Base-by-base conservation (phyloP, 2,329 filamentous ascomycete genomes). In the Canariomyces notabilis region DNA sequence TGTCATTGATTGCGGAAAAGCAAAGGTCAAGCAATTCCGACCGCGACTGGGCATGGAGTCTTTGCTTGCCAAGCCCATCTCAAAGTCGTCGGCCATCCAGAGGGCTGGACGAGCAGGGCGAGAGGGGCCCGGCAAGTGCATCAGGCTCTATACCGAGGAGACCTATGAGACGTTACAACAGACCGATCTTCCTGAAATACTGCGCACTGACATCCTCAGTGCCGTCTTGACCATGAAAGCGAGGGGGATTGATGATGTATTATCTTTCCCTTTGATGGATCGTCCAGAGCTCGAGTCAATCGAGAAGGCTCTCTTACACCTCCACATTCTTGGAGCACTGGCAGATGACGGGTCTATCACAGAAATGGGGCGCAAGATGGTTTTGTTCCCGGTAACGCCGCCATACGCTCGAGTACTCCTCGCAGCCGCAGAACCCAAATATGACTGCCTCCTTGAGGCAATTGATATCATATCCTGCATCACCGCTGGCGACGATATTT, bases 161-260 rank as follows among this genome's bases (percentile, higher is more conserved):
- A 80, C 83, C 2, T 97, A 88, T 63, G 69, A 81, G 8, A 67
- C 71, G 0, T 70, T 96, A 6, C 77, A 85, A 36, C 80, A 87
- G 47, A 77, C 84, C 0, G 90, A 90, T 38, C 77, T 83, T 0
- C 91, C 93, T 0, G 93, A 98, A 63, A 96, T 98, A 9, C 69
- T 96, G 9, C 80, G 93, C 16, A 94, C 88, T 59, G 91, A 98
- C 63, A 77, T 97, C 5, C 80, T 89, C 16, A 85, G 89, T 26
- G 87, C 91, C 0, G 75, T 96, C 1, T 71, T 98, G 8, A 95
- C 87, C 0, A 94, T 98, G 85, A 96, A 95, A 64, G 89, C 91
- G 0, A 80, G 89, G 44, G 89, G 90, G 0, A 83, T 97, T 11
- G 76, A 87, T 20, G 85, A 97, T 60, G 79, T 95, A 2, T 71